Conservation (phyloP, 805 yeast species). For the Nakazawaea holstii region DNA sequence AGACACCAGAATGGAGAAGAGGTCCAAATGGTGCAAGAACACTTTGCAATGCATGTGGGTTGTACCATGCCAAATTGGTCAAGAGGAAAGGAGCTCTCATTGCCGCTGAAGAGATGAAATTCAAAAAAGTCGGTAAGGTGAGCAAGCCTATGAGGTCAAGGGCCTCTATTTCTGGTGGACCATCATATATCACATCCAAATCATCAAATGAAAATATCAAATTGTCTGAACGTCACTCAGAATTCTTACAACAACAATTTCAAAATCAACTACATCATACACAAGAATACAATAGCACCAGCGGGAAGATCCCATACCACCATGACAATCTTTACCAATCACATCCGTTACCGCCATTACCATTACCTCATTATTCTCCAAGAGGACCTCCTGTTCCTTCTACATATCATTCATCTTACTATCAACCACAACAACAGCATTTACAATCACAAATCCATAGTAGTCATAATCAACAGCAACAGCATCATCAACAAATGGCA, state of each 20-base stretch:
- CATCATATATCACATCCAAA: not conserved
- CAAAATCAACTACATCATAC: constrained; percentile 1
- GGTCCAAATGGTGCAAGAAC: constrained; percentile 79
- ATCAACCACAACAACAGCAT: not conserved
- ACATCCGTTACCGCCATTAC: not conserved
- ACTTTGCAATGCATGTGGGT: constrained; percentile 79
- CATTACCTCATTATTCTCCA: constrained; percentile 2
- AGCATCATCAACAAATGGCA: no score
- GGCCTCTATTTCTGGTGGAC: not conserved
- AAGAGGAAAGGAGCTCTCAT: constrained; percentile 51
- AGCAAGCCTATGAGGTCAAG: not conserved
- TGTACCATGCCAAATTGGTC: constrained; percentile 63
- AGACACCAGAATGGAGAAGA: constrained; percentile 82
- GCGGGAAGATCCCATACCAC: not conserved
- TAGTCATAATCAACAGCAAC: no score
- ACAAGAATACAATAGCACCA: not conserved
- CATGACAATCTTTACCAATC: not conserved
- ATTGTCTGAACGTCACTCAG: constrained; percentile 3
- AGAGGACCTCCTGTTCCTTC: not conserved
- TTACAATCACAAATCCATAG: no score
- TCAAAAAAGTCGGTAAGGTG: constrained; percentile 5
- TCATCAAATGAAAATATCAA: not conserved
- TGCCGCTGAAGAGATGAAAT: constrained; percentile 41
- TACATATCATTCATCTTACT: no score
- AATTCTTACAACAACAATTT: constrained; percentile 4